Base-by-base conservation (phyloP, 192 early-diverging fungal genomes). In the Coemansia sp. region DNA sequence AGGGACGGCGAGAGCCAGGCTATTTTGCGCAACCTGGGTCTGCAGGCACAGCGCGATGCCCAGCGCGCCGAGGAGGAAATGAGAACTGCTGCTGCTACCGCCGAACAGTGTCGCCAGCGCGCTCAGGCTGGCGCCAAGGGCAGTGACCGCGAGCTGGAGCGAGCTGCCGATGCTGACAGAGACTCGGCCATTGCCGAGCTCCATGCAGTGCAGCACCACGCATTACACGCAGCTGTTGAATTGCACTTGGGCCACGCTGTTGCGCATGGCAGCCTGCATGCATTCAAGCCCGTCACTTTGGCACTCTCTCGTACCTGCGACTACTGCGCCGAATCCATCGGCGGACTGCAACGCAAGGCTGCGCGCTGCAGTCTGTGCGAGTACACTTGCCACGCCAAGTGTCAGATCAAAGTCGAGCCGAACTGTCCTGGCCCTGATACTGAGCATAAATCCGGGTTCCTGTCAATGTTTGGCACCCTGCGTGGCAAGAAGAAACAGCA, bases 351-450 rank as follows among this genome's bases (percentile, higher is more conserved):
- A 53, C 73, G 79, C 49, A 81, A 81, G 64, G 70, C 79, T 2
- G 70, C 69, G 22, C 66, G 67, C 44, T 81, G 79, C 46, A 47
- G 70, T n/a, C 68, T 64, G 68, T 81, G 79, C 74, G 74, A 75
- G 41, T 81, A 73, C 47, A 76, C 79, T 3, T 81, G 79, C 49
- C 79, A 81, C n/a, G 70, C 79, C 11, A 76, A 76, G 24, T 81
- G 79, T 68, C 79, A 81, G 74, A 75, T 81, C 60, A 81, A 81
- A 50, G 79, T 81, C 16, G 58, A 75, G 60, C 79, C 79, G 12
- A 81, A 46, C 39, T 81, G 79, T 62, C 69, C 70, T 7, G 79
- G 79, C 20, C 63, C 43, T 7, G 79, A 81, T 10, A 67, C 70
- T 0, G 79, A 76, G 6, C 70, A 74, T 20, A 76, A 76, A 55